Evolutionary conservation across 192 early-diverging fungal species (phyloP), one percentile per base, ranked within the genome.

Genomic region (Gaertneriomyces semiglobifer): DNA sequence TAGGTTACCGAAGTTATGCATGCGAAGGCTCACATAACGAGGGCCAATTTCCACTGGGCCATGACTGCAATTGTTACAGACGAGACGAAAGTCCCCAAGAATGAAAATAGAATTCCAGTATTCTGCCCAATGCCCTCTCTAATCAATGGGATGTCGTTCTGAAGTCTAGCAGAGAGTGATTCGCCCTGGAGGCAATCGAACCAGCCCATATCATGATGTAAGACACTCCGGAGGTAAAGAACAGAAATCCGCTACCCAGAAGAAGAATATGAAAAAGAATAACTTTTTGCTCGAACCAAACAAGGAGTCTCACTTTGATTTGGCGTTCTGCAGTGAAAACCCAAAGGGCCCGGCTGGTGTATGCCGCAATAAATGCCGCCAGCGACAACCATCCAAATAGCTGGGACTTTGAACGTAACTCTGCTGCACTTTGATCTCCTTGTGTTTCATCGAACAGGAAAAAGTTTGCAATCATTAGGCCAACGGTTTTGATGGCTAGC

Each of bases 121-220:
- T 66, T 74, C 18, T 75, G 70, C 33, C 57, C 63, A n/a, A 75
- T 68, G 12, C 74, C 74, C 8, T 20, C 44, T 51, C 55, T 52
- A 25, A 73, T 63, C 48, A 72, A 41, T 4, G 62, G 51, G 19
- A 64, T 45, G 59, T 75, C 63, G 33, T 70, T 52, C 6, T n/a
- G 6, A 11, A 75, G 63, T 5, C 65, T 44, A 8, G 63, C 42
- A 18, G 65, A 62, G 44, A 73, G 48, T 14, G 73, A 74, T 11
- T 70, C 74, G n/a, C 57, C 52, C 33, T 68, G 42, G 11, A 65
- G 52, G 41, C 39, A 56, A 58, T 79, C 77, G 51, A 78, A 74
- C 59, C 58, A 79, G 2, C 44, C 67, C 40, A 77, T 55, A 41
- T 79, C 75, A 46, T 79, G 74, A 11, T 53, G 11, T 44, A 79